Evolutionary conservation across 2,329 filamentous ascomycete genomes (phyloP).

Genomic region (Gremmenia infestans): DNA sequence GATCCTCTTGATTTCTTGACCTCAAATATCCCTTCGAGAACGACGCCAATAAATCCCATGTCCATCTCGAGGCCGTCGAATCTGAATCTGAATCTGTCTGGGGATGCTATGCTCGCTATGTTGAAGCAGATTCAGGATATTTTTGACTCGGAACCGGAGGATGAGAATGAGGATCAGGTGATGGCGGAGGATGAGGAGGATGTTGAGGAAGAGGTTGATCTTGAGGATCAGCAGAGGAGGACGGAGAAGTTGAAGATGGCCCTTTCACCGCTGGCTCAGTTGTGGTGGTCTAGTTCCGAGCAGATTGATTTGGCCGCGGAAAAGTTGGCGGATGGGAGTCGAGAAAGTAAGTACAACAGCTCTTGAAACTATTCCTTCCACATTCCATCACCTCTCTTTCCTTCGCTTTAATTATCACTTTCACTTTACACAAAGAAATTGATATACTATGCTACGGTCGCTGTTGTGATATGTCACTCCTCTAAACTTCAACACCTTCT

Average conservation of each 20-base stretch:
- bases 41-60: no score
- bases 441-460: no score
- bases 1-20: slow-evolving; percentile 5
- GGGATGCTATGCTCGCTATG: slow-evolving; percentile 14
- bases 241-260: slow-evolving; percentile 25
- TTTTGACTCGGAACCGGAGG: slow-evolving; percentile 18
- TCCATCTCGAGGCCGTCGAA: background rate
- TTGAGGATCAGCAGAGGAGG: slow-evolving; percentile 25
- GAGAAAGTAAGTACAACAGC: slow-evolving; percentile 43
- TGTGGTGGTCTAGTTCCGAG: slow-evolving; percentile 37
- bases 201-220: slow-evolving; percentile 22
- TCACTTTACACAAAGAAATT: background rate
- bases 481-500: background rate
- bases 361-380: background rate
- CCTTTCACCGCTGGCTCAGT: slow-evolving; percentile 27
- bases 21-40: background rate
- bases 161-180: slow-evolving; percentile 8
- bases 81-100: background rate
- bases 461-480: background rate
- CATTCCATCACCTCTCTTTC: background rate
- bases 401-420: background rate
- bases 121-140: slow-evolving; percentile 16
- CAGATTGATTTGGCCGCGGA: slow-evolving; percentile 45
- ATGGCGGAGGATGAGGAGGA: slow-evolving; percentile 18
- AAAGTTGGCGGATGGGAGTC: slow-evolving; percentile 50